Evolutionary conservation across 805 yeast species (phyloP), one percentile per base, ranked within the genome.

Genomic region (Kodamaea neixiangensis): DNA sequence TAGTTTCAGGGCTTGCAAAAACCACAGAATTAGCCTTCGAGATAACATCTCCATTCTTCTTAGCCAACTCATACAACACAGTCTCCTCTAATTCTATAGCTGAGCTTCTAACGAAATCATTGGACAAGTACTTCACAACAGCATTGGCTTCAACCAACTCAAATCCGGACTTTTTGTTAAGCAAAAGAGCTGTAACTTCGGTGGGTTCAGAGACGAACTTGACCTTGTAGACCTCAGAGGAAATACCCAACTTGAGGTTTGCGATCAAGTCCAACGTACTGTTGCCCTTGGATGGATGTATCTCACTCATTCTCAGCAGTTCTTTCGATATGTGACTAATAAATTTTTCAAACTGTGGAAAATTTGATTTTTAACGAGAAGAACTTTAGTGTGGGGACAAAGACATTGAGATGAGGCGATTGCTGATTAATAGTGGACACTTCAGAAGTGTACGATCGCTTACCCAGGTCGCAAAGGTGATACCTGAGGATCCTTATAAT

Each of bases 121-220:
- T 65, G 35, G 81, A 72, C 54, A 84, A 68, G 60, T 82, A 87
- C 64, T 83, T 82, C 54, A 86, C 84, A 47, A 86, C 82, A 17
- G 94, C 83, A 62, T 86, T 85, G 17, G 89, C 75, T 65, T 86
- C 89, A 51, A 75, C 68, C 54, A 87, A 73, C 57, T 77, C 79
- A 48, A 82, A 77, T 2, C 68, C 66, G 5, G 67, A 66, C 35
- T 73, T 64, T 20, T 63, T 57, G 44, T 57, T 48, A 21, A 54
- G 59, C 13, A 66, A 54, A 35, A 58, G 54, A 19, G 48, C 38
- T 7, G 52, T 42, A 2, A 58, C 57, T 19, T 39, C 49, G 22
- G 39, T 31, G 6, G 41, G 41, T 29, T 46, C 49, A 11, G 49
- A 18, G 33, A 46, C 44, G 19, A 47, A 47, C 13, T 44, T 35